Evolutionary conservation across 495 filamentous ascomycete genomes (phyloP), one percentile per base, ranked within the genome.

Genomic region (Aspergillus funiculosus): DNA sequence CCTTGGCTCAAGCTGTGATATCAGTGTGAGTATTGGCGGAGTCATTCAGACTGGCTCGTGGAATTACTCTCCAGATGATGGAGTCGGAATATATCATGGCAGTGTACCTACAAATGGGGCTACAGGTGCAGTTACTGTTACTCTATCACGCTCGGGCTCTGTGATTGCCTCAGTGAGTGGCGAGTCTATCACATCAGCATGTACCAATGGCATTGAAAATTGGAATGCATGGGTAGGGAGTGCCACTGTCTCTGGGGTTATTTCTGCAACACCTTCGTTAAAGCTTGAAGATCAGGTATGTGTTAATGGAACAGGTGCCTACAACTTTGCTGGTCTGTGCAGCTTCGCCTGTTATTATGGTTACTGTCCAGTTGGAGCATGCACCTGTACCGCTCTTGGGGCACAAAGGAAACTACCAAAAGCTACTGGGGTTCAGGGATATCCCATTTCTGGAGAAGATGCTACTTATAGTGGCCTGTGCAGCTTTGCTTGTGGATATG

Each of bases 261-360:
- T 19, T 81, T 75, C 51, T 72, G 83, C 40, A 63, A 83, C 7
- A 79, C 76, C 1, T 75, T 81, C 49, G 83, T 74, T 72, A 65
- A 75, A 8, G 72, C 69, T 46, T 57, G 78, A 6, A 73, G 74
- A 5, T 40, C 57, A 35, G 38, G 34, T 18, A 68, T 69, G 7
- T n/a, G 62, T 60, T 36, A 24, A 49, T 6, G 46, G 51, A 25
- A 34, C 26, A 10, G 44, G 43, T 3, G 32, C 10, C 0, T 26
- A 31, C 6, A 48, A 52, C 34, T 52, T 56, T n/a, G 21, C 4
- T 3, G 51, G 54, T 1, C 25, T 58, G 5, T 58, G 54, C 24
- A 29, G 39, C 5, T 51, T 49, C 26, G 20, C 51, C 39, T 58
- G 54, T 22, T 21, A 17, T 5, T 41, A 44, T 6, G 51, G 51